phyloP scores from a whole-genome alignment of 495 filamentous ascomycete genomes.

The Aspergillus kassunensis region DNA sequence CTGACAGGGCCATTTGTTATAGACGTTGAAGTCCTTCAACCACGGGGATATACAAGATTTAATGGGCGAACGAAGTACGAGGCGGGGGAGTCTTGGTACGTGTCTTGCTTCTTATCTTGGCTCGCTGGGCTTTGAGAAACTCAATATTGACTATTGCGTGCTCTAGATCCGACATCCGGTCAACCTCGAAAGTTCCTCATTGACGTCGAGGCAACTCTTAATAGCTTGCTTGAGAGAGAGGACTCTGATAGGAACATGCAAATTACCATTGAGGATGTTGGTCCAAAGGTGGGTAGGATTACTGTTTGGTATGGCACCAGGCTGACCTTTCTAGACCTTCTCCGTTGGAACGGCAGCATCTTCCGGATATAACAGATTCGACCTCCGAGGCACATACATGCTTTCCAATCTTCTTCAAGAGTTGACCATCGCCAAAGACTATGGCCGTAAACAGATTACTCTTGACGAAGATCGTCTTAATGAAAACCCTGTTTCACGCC shows the following conservation, averaged over 20 bases:
- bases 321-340: slow-evolving; percentile 50
- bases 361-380: slow-evolving; percentile 74
- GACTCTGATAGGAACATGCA: slow-evolving; percentile 90
- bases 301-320: not conserved
- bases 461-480: slow-evolving; percentile 83
- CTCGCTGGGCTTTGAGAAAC: slow-evolving; percentile 5
- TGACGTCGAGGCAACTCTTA: slow-evolving; percentile 70
- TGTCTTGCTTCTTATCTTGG: slow-evolving; percentile 11
- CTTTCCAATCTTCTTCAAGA: slow-evolving; percentile 94
- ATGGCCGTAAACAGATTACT: slow-evolving; percentile 76
- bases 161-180: slow-evolving; percentile 47
- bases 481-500: slow-evolving; percentile 86
- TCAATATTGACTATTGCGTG: slow-evolving; percentile 2
- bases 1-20: too few species aligned
- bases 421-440: slow-evolving; percentile 81
- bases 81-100: slow-evolving; percentile 49
- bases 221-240: slow-evolving; percentile 69
- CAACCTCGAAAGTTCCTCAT: slow-evolving; percentile 67
- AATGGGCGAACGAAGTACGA: slow-evolving; percentile 30
- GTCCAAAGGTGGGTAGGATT: slow-evolving; percentile 72
- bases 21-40: slow-evolving; percentile 38
- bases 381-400: slow-evolving; percentile 92
- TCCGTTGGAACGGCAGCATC: slow-evolving; percentile 82
- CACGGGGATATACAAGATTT: slow-evolving; percentile 35
- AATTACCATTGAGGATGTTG: slow-evolving; percentile 93